Conservation (phyloP, 768 basidiomycete genomes). For the Panaeolus cyanescens region DNA sequence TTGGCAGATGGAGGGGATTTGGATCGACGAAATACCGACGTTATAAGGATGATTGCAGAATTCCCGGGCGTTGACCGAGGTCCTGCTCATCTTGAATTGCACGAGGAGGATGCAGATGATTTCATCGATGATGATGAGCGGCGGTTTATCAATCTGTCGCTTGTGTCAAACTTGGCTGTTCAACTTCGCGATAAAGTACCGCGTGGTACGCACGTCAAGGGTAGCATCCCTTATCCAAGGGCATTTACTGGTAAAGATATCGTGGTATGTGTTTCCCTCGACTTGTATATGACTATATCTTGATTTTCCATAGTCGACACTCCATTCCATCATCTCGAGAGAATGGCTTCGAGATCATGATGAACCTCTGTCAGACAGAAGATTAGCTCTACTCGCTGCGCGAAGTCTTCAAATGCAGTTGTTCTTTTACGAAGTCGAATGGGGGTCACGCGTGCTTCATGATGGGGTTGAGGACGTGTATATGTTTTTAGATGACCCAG, state of each 20-base stretch:
- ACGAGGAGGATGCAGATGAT: slow-evolving; percentile 49
- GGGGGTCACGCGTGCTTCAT: slow-evolving; percentile 81
- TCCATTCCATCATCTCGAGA: slow-evolving; percentile 81
- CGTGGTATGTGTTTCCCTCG: slow-evolving; percentile 23
- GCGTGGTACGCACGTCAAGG: slow-evolving; percentile 87
- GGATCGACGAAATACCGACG: slow-evolving; percentile 24
- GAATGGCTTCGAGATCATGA: slow-evolving; percentile 72
- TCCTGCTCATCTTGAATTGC: slow-evolving; percentile 38
- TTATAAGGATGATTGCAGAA: slow-evolving; percentile 28
- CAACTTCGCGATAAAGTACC: slow-evolving; percentile 88
- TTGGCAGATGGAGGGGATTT: slow-evolving; percentile 20
- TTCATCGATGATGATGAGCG: slow-evolving; percentile 65
- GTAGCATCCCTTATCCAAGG: slow-evolving; percentile 88
- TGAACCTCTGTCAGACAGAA: slow-evolving; percentile 68
- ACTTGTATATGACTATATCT: not conserved
- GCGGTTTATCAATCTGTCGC: slow-evolving; percentile 85
- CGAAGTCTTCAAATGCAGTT: slow-evolving; percentile 88
- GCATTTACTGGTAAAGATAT: slow-evolving; percentile 92
- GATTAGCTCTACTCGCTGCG: slow-evolving; percentile 83
- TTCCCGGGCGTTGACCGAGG: slow-evolving; percentile 17
- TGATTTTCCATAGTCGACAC: slow-evolving; percentile 61
- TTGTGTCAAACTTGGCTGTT: slow-evolving; percentile 88
- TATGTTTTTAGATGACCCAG: slow-evolving; percentile 88
- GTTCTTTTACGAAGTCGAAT: slow-evolving; percentile 97
- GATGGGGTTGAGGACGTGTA: slow-evolving; percentile 95